A percentile compares a stretch with the other conserved stretches of the same genome.
These are phyloP conservation scores for Starmerella asiatica DNA, from an alignment of 805 yeast genomes.

Conservation along the genomic window DNA sequence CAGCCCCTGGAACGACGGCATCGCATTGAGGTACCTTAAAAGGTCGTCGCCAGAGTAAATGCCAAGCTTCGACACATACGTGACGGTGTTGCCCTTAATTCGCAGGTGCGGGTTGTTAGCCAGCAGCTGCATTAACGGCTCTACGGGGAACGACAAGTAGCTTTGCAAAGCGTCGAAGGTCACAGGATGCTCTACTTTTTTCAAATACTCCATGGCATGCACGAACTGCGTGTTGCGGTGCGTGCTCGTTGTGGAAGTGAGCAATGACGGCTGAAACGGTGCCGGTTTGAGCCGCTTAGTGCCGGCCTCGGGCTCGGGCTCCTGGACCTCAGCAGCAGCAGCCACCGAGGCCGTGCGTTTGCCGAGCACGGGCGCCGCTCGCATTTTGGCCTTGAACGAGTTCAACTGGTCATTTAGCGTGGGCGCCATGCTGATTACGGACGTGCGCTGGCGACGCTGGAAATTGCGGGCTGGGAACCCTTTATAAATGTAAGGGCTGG, in stretches of 20 bases:
- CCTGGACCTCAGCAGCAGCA: slow-evolving; percentile 14
- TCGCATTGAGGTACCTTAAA: slow-evolving; percentile 56
- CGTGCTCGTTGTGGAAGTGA: slow-evolving; percentile 28
- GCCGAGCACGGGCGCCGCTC: slow-evolving; percentile 42
- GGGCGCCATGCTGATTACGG: too few relatives aligned
- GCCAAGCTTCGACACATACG: slow-evolving; percentile 79
- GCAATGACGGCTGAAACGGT: slow-evolving; percentile 15
- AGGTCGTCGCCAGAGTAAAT: slow-evolving; percentile 71
- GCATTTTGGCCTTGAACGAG: slow-evolving; percentile 50
- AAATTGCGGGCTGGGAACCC: too few relatives aligned
- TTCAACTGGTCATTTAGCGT: slow-evolving; percentile 44
- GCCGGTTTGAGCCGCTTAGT: slow-evolving; percentile 19
- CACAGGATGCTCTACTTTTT: slow-evolving; percentile 53
- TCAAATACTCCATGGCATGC: slow-evolving; percentile 83
- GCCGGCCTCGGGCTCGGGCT: slow-evolving; percentile 12
- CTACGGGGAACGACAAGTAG: slow-evolving; percentile 48
- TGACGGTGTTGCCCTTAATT: slow-evolving; percentile 56
- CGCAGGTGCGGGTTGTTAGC: slow-evolving; percentile 65
- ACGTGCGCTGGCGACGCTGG: too few relatives aligned
- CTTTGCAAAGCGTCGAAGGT: slow-evolving; percentile 49
- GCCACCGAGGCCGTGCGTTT: slow-evolving; percentile 17
- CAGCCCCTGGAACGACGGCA: slow-evolving; percentile 76
- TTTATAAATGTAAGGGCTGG: too few relatives aligned
- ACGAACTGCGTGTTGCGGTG: slow-evolving; percentile 78
- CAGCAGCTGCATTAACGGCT: slow-evolving; percentile 56